Evolutionary conservation across 345 rosid species (phyloP).

Genomic region (Gossypium ekmanianum): DNA sequence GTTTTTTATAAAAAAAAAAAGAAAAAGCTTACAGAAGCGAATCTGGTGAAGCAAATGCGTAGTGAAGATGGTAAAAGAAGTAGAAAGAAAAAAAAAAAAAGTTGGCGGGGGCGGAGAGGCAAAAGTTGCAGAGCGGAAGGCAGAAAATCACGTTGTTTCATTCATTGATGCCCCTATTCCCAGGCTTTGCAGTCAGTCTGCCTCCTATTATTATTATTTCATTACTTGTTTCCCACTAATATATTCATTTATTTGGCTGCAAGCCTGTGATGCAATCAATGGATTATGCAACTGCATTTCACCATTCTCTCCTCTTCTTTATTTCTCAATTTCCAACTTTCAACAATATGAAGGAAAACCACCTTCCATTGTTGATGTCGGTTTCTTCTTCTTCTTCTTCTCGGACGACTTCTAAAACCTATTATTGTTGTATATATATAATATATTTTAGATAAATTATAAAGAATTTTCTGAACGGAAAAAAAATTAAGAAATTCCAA

Average conservation of each 20-base stretch:
- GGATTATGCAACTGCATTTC: not conserved
- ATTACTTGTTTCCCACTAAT: not conserved
- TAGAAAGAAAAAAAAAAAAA: not conserved
- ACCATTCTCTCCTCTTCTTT: too few relatives aligned
- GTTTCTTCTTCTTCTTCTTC: too few relatives aligned
- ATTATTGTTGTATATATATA: too few relatives aligned
- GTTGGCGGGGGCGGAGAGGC: not conserved
- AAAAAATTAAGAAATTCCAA: too few relatives aligned
- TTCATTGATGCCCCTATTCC: constrained; percentile 16
- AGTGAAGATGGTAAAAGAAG: not conserved
- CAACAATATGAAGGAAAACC: too few relatives aligned
- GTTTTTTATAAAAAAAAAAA: too few relatives aligned
- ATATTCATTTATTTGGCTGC: not conserved
- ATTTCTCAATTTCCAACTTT: too few relatives aligned
- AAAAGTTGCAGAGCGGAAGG: not conserved
- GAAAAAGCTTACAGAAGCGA: too few relatives aligned
- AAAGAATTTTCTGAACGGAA: too few relatives aligned
- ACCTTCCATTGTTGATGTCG: too few relatives aligned
- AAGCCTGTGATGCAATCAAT: not conserved
- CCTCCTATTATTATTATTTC: not conserved
- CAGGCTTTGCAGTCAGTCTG: constrained; percentile 14
- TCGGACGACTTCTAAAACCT: too few relatives aligned
- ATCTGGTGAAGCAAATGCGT: not conserved
- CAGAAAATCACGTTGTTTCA: constrained; percentile 21
- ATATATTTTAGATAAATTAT: too few relatives aligned